phyloP scores from a whole-genome alignment of 2,329 filamentous ascomycete genomes.

The Trichoderma hamatum region DNA sequence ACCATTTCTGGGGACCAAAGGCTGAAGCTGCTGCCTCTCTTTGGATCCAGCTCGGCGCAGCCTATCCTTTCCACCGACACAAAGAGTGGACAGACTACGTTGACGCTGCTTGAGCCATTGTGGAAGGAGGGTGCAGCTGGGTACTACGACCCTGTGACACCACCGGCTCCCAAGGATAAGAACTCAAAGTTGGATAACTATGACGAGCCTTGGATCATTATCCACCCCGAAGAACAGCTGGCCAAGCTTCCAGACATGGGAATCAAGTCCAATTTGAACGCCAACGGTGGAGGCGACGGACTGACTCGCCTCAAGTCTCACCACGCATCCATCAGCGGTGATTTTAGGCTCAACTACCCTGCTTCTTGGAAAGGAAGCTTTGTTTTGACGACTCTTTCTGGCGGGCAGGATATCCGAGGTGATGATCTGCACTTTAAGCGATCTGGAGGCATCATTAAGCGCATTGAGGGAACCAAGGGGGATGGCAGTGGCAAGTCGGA shows the following conservation, averaged over 20 bases:
- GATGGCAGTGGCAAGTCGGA: slow-evolving; percentile 39
- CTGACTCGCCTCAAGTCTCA: slow-evolving; percentile 44
- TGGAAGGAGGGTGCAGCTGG: slow-evolving; percentile 40
- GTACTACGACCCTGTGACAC: neutral
- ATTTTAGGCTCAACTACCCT: slow-evolving; percentile 50
- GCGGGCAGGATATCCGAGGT: slow-evolving; percentile 46
- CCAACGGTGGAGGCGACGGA: slow-evolving; percentile 20
- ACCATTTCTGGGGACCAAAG: slow-evolving; percentile 48
- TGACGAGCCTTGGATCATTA: slow-evolving; percentile 32
- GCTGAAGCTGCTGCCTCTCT: slow-evolving; percentile 49
- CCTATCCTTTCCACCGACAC: slow-evolving; percentile 46
- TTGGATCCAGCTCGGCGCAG: slow-evolving; percentile 36
- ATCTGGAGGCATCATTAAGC: slow-evolving; percentile 40
- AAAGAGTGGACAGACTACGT: slow-evolving; percentile 47
- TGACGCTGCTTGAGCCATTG: slow-evolving; percentile 49
- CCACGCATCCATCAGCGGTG: slow-evolving; percentile 52
- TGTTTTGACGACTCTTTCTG: slow-evolving; percentile 45
- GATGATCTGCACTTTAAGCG: slow-evolving; percentile 46
- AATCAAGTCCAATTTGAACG: slow-evolving; percentile 1
- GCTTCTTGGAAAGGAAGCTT: slow-evolving; percentile 54
- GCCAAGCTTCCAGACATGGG: slow-evolving; percentile 5
- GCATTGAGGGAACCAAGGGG: slow-evolving; percentile 48
- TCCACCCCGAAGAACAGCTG: slow-evolving; percentile 17
- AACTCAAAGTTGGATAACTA: slow-evolving; percentile 7
- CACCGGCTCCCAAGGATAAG: neutral